Base-by-base conservation (phyloP, 306 rosid genomes). In the Castanea crenata region DNA sequence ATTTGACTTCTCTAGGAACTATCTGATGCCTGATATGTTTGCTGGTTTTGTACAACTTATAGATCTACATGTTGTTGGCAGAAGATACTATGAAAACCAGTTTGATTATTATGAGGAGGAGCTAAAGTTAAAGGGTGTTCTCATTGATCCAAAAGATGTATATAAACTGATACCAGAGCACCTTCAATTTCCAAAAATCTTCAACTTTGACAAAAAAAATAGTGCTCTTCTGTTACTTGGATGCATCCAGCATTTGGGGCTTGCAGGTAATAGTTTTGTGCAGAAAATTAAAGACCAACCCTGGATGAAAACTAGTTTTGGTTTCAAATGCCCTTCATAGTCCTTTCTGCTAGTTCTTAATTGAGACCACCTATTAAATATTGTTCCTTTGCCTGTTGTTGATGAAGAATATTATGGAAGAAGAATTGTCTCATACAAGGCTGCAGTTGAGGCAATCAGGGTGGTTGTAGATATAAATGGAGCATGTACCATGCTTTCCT, bases 81-180 rank as follows among this genome's bases (percentile, higher is more conserved):
- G 73, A 73, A 67, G 51, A 3, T 64, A 21, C 75, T 71, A 72
- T 54, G 81, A 64, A 6, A 56, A 74, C 58, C 54, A 74, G 11
- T 15, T 77, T 52, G 57, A 61, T 55, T 73, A 61, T 38, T 82
- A 71, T 55, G 54, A 35, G 31, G 29, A 73, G 3, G 75, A 77
- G 11, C 44, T 82, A 32, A 21, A 13, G 71, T 51, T 77, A 11
- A 78, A 77, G n/a, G 85, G 62, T 38, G 78, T 82, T n/a, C 8
- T 46, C n/a, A 7, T 18, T 14, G 78, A 73, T 35, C 16, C 5
- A 2, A 20, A 14, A 5, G 54, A 55, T 14, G 27, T 72, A 4
- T 74, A 62, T 38, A 63, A 20, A 31, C 31, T 63, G 16, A 56
- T 82, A 72, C 81, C 85, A 7, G 71, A 82, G 59, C 72, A 78